phyloP scores from a whole-genome alignment of 805 yeast species.

The Metschnikowia drakensbergensis region DNA sequence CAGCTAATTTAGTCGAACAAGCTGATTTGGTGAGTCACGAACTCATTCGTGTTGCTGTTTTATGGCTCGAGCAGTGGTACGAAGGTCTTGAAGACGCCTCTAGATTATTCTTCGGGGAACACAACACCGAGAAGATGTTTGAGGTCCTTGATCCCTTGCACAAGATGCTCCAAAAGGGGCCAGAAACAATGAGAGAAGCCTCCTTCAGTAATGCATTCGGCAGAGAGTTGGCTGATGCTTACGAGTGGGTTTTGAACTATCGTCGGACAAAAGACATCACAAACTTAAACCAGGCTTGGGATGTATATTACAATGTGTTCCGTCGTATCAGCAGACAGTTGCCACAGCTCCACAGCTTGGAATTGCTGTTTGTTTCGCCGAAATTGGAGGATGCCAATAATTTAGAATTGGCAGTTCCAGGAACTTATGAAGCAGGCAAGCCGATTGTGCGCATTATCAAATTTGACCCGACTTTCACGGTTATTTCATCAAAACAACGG shows the following conservation, averaged over 20 bases:
- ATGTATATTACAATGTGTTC: slow-evolving; percentile 89
- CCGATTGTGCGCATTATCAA: slow-evolving; percentile 67
- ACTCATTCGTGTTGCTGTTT: slow-evolving; percentile 86
- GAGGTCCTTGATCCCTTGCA: slow-evolving; percentile 87
- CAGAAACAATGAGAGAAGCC: slow-evolving; percentile 88
- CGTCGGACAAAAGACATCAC: slow-evolving; percentile 81
- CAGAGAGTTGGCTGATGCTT: slow-evolving; percentile 85
- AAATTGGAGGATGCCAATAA: slow-evolving; percentile 73
- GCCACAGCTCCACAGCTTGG: slow-evolving; percentile 81
- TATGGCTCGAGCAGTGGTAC: slow-evolving; percentile 98
- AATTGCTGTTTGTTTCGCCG: slow-evolving; percentile 92
- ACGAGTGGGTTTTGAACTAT: slow-evolving; percentile 87
- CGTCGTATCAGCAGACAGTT: slow-evolving; percentile 84
- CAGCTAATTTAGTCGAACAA: slow-evolving; percentile 80
- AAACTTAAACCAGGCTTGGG: slow-evolving; percentile 96
- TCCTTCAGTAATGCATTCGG: slow-evolving; percentile 94
- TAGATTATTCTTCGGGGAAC: slow-evolving; percentile 87
- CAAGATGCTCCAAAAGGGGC: slow-evolving; percentile 76
- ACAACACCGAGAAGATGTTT: slow-evolving; percentile 92
- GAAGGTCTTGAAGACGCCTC: slow-evolving; percentile 98
- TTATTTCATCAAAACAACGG: slow-evolving; percentile 91
- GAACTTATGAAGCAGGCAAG: slow-evolving; percentile 83
- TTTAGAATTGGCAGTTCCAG: slow-evolving; percentile 87
- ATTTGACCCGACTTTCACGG: slow-evolving; percentile 80
- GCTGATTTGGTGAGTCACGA: slow-evolving; percentile 94